Conservation (phyloP, 768 basidiomycete species). For the Boletales sp. region DNA sequence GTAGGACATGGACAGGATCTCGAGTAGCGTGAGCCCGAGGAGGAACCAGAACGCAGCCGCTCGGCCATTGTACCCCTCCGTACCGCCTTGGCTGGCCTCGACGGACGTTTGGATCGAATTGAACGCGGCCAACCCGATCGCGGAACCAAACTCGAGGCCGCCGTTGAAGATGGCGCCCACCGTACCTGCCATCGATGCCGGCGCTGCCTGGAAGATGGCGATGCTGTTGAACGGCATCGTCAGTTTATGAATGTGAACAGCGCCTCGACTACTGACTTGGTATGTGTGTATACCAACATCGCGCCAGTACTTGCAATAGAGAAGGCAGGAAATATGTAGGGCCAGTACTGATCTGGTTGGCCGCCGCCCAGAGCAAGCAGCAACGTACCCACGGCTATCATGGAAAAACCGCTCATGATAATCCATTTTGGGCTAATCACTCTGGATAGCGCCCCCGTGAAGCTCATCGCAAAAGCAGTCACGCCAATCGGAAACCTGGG, state of each 20-base stretch:
- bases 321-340: constrained; percentile 47
- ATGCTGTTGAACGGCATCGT: constrained; percentile 32
- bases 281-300: constrained; percentile 43
- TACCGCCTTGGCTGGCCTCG: constrained; percentile 31
- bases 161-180: constrained; percentile 56
- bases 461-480: constrained; percentile 33
- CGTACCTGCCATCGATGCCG: constrained; percentile 46
- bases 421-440: constrained; percentile 41
- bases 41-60: constrained; percentile 45
- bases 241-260: neutral
- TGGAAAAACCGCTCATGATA: constrained; percentile 39
- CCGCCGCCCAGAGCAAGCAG: constrained; percentile 44
- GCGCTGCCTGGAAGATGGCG: constrained; percentile 47
- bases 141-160: constrained; percentile 50
- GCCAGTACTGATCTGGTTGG: constrained; percentile 42
- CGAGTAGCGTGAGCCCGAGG: constrained; percentile 33
- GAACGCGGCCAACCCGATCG: constrained; percentile 47
- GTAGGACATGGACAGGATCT: constrained; percentile 29
- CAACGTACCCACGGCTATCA: constrained; percentile 37
- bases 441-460: constrained; percentile 38
- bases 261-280: constrained; percentile 32
- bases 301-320: constrained; percentile 44
- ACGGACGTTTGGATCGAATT: constrained; percentile 47
- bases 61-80: constrained; percentile 37
- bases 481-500: constrained; percentile 41